These are phyloP conservation scores for Schwanniomyces sp. DNA, from an alignment of 805 yeast species.

Conservation along the genomic window DNA sequence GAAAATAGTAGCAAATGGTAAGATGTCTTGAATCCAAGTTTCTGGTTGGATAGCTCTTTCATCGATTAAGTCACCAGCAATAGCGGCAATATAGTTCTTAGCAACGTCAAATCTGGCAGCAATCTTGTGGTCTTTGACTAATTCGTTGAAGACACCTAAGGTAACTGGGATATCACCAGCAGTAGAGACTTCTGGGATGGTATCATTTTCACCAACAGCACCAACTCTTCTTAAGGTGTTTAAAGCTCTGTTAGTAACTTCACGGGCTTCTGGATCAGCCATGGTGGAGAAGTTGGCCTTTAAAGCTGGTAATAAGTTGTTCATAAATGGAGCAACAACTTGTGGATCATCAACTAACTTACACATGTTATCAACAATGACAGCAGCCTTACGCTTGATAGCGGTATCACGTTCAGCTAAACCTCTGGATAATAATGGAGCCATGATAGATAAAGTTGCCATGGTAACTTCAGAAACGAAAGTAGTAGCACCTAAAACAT, in stretches of 20 bases:
- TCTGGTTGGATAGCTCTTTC: conserved; percentile 91
- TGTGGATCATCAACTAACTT: conserved; percentile 99
- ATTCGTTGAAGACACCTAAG: conserved; percentile 72
- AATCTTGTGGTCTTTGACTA: conserved; percentile 65
- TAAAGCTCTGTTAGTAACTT: conserved; percentile 95
- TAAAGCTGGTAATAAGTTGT: conserved; percentile 92
- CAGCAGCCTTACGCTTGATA: conserved; percentile 99
- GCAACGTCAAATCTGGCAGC: conserved; percentile 79
- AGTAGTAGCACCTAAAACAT: conserved; percentile 98
- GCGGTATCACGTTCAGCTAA: conserved; percentile 99
- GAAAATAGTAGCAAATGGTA: conserved; percentile 95
- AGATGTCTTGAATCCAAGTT: conserved; percentile 84
- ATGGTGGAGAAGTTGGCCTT: conserved; percentile 91
- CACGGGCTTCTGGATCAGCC: conserved; percentile 99
- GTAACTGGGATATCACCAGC: conserved; percentile 97
- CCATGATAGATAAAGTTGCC: conserved; percentile 99
- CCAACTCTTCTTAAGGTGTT: conserved; percentile 98
- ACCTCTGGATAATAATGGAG: conserved; percentile 98
- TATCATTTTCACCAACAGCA: conserved; percentile 87
- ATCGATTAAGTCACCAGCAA: conserved; percentile 98
- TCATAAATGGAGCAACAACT: conserved; percentile 99
- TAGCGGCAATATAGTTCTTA: conserved; percentile 82
- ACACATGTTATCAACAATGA: conserved; percentile 99
- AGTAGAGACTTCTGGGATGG: conserved; percentile 94
- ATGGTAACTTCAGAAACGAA: conserved; percentile 99